phyloP scores from a whole-genome alignment of 768 basidiomycete species.

The Pleurotus eryngii region DNA sequence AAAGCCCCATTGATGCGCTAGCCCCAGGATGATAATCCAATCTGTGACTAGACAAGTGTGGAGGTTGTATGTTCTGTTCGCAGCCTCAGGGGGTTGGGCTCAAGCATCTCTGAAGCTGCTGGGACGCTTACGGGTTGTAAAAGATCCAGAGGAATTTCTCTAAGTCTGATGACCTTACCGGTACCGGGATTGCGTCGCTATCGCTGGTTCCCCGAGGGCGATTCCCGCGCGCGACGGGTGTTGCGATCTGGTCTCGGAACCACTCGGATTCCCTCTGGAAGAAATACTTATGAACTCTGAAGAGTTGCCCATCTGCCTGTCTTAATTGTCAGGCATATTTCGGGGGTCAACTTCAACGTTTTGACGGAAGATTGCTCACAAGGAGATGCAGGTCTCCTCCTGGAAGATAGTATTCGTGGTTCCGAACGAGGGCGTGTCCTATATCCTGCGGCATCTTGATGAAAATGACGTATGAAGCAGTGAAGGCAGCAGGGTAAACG shows the following conservation, averaged over 20 bases:
- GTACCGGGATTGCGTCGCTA: conserved; percentile 36
- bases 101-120: not conserved
- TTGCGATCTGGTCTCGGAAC: conserved; percentile 37
- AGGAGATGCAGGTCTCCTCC: conserved; percentile 7
- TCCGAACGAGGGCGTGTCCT: not conserved
- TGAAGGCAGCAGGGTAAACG: not conserved
- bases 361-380: not conserved
- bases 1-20: conserved; percentile 57
- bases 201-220: conserved; percentile 35
- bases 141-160: conserved; percentile 50
- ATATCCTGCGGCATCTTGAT: not conserved
- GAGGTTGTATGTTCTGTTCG: conserved; percentile 48
- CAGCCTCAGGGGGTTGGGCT: not conserved
- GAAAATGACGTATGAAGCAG: not conserved
- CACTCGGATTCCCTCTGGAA: conserved; percentile 57
- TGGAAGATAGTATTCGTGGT: conserved; percentile 1
- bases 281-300: conserved; percentile 58
- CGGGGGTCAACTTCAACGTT: not conserved
- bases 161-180: conserved; percentile 36
- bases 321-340: not conserved
- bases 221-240: conserved; percentile 27
- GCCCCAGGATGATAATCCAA: conserved; percentile 53
- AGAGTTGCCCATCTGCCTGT: conserved; percentile 56
- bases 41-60: conserved; percentile 46
- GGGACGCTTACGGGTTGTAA: conserved; percentile 45